A percentile compares a stretch with the other conserved stretches of the same genome.
Evolutionary conservation across 768 basidiomycete genomes (phyloP).

Genomic region (Amanita molliuscula): DNA sequence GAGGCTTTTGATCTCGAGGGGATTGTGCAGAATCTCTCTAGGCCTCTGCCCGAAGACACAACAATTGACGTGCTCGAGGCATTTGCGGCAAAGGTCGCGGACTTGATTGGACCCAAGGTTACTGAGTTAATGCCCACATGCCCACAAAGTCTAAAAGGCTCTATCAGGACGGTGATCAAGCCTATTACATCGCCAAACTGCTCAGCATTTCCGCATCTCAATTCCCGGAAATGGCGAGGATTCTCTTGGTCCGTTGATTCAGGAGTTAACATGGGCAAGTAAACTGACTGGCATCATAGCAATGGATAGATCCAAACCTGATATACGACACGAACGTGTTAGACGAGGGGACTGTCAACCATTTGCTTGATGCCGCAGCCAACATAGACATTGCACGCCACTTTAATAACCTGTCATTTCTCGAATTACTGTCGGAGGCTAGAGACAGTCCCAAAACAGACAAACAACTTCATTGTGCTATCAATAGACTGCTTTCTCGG

Average conservation of each 20-base stretch:
- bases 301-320: conserved; percentile 40
- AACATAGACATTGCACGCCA: conserved; percentile 54
- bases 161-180: conserved; percentile 39
- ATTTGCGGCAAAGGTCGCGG: conserved; percentile 48
- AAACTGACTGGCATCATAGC: conserved; percentile 23
- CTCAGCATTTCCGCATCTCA: conserved; percentile 60
- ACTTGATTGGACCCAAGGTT: conserved; percentile 50
- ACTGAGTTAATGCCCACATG: conserved; percentile 10
- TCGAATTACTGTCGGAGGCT: conserved; percentile 28
- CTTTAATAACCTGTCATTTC: conserved; percentile 34
- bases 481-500: conserved; percentile 36
- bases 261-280: neutral
- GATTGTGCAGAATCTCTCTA: conserved; percentile 39
- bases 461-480: conserved; percentile 31
- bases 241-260: conserved; percentile 25
- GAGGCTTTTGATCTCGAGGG: conserved; percentile 48
- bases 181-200: conserved; percentile 52
- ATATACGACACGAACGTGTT: conserved; percentile 46
- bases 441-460: conserved; percentile 26
- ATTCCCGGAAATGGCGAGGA: conserved; percentile 44
- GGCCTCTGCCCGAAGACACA: conserved; percentile 51
- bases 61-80: conserved; percentile 35
- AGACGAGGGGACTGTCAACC: conserved; percentile 43
- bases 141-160: neutral
- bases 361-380: conserved; percentile 53